phyloP scores from a whole-genome alignment of 2,329 filamentous ascomycete species.

The Neurospora sp. region DNA sequence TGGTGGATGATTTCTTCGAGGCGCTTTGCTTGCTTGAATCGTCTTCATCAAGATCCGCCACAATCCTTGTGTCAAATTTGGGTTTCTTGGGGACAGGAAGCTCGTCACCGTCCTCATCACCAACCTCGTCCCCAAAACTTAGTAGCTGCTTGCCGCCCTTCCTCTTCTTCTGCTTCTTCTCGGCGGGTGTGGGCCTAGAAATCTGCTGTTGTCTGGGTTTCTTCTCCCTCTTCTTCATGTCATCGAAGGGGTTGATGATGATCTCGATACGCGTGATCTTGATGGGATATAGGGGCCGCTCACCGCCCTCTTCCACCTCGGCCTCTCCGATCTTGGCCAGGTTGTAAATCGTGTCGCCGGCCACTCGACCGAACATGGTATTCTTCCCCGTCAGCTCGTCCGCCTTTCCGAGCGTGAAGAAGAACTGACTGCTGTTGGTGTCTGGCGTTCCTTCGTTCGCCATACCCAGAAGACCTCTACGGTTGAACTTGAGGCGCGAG shows the following conservation, averaged over 20 bases:
- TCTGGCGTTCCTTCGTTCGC: constrained; percentile 71
- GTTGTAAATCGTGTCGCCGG: constrained; percentile 93
- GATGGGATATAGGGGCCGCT: constrained; percentile 77
- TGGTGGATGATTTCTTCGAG: constrained; percentile 17
- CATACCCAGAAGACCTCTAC: constrained; percentile 88
- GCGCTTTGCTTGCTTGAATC: constrained; percentile 21
- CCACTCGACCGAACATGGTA: constrained; percentile 85
- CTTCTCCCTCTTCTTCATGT: constrained; percentile 62
- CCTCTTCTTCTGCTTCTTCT: constrained; percentile 56
- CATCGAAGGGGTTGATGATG: constrained; percentile 70
- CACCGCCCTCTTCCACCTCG: constrained; percentile 67
- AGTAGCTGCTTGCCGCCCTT: constrained; percentile 67
- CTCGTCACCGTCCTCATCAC: constrained; percentile 35
- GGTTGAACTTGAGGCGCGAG: constrained; percentile 83
- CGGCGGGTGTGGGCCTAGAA: constrained; percentile 32
- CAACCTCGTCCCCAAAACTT: constrained; percentile 68
- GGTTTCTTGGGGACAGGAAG: constrained; percentile 59
- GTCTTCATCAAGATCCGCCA: constrained; percentile 46
- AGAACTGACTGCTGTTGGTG: constrained; percentile 94
- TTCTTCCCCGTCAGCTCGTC: constrained; percentile 83
- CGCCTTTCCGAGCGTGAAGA: constrained; percentile 79
- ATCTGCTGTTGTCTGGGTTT: constrained; percentile 38
- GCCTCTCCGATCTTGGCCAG: constrained; percentile 85
- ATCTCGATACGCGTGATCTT: constrained; percentile 68
- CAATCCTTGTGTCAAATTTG: constrained; percentile 69